Base-by-base conservation (phyloP, 176 grass and related monocot genomes). In the Stipa capillata region DNA sequence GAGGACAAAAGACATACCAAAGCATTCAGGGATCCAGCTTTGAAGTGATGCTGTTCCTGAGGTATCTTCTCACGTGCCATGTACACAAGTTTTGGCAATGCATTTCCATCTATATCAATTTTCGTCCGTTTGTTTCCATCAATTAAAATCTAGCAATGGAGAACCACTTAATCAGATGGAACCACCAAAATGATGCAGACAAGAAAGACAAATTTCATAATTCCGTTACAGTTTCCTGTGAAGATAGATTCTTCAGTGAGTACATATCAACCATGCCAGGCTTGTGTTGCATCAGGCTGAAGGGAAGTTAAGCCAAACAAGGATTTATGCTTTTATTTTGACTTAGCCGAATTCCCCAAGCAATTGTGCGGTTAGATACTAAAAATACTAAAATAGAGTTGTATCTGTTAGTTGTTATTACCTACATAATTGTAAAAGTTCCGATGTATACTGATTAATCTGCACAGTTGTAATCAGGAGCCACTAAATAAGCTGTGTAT, bases 11-110 rank as follows among this genome's bases (percentile, higher is more conserved):
- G 15, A 73, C 67, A 4, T 54, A 84, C 93, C 85, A 97, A 65
- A 79, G 93, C 64, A 63, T 97, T 93, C 81, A 97, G 49, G 12
- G 93, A 89, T 49, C 93, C 93, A 65, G 90, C 93, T 89, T 97
- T 97, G 83, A 93, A 97, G 73, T 97, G 65, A 57, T 91, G 88
- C 31, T 97, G 80, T 35, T 87, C 70, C 2, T 75, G 65, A 59
- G 83, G 83, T 49, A 75, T 93, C 85, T 89, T 93, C 63, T 97
- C 93, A 1, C 93, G 87, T 17, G 93, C 72, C 80, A 97, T 84
- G 80, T 93, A 90, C 39, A 93, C 93, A 44, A 97, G 69, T 42
- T 80, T 86, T 10, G 90, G 93, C 36, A 93, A 76, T 36, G 44
- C 75, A 61, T 49, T 82, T 69, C 90, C 93, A 61, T 88, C 80